Base-by-base conservation (phyloP, 495 filamentous ascomycete genomes). In the Rusavskia elegans region DNA sequence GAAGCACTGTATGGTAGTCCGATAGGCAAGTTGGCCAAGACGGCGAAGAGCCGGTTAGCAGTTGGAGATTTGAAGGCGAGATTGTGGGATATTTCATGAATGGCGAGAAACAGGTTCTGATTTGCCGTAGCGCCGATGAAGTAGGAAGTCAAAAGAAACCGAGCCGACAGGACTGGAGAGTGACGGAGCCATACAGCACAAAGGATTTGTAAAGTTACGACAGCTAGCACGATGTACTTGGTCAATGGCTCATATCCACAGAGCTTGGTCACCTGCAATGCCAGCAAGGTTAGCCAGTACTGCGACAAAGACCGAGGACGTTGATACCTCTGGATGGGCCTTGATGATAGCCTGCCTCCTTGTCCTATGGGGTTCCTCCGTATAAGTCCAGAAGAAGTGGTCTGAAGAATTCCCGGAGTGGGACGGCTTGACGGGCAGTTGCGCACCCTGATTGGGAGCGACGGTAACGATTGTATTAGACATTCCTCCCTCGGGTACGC, bases 81-180 rank as follows among this genome's bases (percentile, higher is more conserved):
- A 58, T 97, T 99, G 69, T 99, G 93, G 20, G 87, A 92, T 65
- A 99, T 97, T 68, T 99, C 93, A 68, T 99, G 93, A 61, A 99
- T 99, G 45, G 93, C 89, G 10, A 99, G 80, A 74, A 99, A 99
- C 29, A 96, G 77, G 67, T 99, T 99, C 73, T 97, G 93, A 75
- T 97, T 99, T 38, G 89, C 79, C 0, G 93, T 99, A 8, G 92
- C 93, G 53, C 93, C 93, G 56, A 99, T 77, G 53, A 95, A 68
- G 71, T 99, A 99, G 52, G 86, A 87, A 0, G 85, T 84, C 40
- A 83, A 73, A 69, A 94, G 79, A 75, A 89, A 95, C 20, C 68
- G 73, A 74, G 77, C 85, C 57, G 87, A 90, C 54, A 90, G 75
- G 66, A 96, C 79, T 20, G 89, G 70, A 2, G 84, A 84, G 58